Conservation (phyloP, 169 alveolate species). For the Neospora caninum region DNA sequence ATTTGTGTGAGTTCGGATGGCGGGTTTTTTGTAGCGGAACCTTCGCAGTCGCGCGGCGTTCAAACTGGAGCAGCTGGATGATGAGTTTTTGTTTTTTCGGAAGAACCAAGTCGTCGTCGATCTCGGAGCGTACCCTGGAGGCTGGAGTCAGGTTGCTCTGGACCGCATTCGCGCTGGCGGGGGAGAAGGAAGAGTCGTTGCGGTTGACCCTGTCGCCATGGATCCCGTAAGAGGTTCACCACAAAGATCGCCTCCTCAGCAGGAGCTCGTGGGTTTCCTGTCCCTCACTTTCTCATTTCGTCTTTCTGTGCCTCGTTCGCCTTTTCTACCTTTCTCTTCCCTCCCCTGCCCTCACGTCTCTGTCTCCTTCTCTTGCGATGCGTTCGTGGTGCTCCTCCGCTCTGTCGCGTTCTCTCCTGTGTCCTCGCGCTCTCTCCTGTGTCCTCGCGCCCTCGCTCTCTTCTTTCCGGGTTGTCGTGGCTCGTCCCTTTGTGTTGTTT, state of each 20-base stretch:
- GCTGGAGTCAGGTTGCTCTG: slow-evolving; percentile 72
- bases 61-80: slow-evolving; percentile 72
- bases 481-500: no score
- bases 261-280: no score
- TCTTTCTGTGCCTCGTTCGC: neutral
- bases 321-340: neutral
- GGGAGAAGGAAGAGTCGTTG: slow-evolving; percentile 37
- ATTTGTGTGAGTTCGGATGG: no score
- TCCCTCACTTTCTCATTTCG: neutral
- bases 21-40: neutral
- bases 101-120: slow-evolving; percentile 67
- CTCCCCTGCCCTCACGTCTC: neutral
- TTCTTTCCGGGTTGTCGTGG: neutral
- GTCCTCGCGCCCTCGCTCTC: no score
- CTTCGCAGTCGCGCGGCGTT: slow-evolving; percentile 73
- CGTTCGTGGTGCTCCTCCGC: no score
- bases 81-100: slow-evolving; percentile 54
- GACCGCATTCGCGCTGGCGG: slow-evolving; percentile 58
- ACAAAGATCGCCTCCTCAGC: no score
- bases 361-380: no score
- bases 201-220: slow-evolving; percentile 58
- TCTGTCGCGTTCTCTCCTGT: no score
- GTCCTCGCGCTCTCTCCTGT: no score
- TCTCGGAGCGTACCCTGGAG: slow-evolving; percentile 75
- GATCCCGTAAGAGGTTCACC: slow-evolving; percentile 57